Base-by-base conservation (phyloP, 129 eudicot genomes). In the Arctium lappa region DNA sequence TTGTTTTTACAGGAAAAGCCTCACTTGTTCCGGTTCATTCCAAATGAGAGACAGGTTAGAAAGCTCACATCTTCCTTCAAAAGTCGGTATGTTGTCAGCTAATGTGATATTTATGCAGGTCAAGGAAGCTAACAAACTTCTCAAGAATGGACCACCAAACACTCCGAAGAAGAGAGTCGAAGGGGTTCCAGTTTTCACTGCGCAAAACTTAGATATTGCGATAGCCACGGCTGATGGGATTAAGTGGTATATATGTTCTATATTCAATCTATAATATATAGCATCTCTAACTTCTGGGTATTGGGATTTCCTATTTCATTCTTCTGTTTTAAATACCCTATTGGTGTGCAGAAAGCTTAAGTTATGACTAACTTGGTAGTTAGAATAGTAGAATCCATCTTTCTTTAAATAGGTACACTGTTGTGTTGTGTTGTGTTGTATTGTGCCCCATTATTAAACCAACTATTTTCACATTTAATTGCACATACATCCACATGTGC, bases 121-220 rank as follows among this genome's bases (percentile, higher is more conserved):
- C 75, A 89, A 89, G 73, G 97, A 91, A 91, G 98, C 98, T 3
- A 88, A 89, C 86, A 92, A 89, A 82, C 94, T 94, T 87, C 84
- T 94, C 29, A 94, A 91, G 86, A 84, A 72, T 32, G 83, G 87
- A 82, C 91, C 86, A 13, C 88, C 34, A 8, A 79, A 69, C 75
- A 85, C 81, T 73, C 86, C 71, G 30, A 84, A 74, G 60, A 88
- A 88, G 83, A 92, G 44, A 85, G 92, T 92, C 80, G 97, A 91
- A 65, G 97, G 98, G 16, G 98, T 94, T 85, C 98, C 98, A 39
- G 98, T 94, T 79, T 94, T 94, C 79, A 88, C 93, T 85, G 97
- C 97, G 75, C 94, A 91, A 75, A 94, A 94, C 86, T 76, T 94
- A 79, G 98, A 94, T 75, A 89, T 94, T 78, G 97, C 97, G 8